These are phyloP conservation scores for Phyllosticta citribraziliensis DNA, from an alignment of 2,329 filamentous ascomycete species.

Conservation along the genomic window DNA sequence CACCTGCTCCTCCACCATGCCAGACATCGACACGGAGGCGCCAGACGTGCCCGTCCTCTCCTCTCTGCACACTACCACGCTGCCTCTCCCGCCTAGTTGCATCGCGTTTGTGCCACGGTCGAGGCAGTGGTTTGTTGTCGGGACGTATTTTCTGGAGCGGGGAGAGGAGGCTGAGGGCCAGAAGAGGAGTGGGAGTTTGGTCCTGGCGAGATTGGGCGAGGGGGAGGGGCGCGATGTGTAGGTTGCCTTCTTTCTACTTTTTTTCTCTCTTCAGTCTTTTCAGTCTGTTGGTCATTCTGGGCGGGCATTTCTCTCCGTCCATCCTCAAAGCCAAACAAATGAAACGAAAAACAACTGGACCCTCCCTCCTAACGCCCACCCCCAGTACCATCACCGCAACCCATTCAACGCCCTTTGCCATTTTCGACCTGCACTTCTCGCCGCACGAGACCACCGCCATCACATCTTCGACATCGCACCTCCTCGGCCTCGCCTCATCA, in stretches of 20 bases:
- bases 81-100: conserved; percentile 66
- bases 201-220: conserved; percentile 50
- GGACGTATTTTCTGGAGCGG: conserved; percentile 67
- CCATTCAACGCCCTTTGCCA: conserved; percentile 55
- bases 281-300: too few relatives aligned
- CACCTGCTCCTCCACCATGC: too few relatives aligned
- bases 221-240: conserved; percentile 40
- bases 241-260: conserved; percentile 25
- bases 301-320: too few relatives aligned
- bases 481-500: conserved; percentile 69
- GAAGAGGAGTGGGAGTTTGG: conserved; percentile 61
- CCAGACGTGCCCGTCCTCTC: background rate
- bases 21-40: too few relatives aligned
- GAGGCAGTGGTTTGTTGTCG: conserved; percentile 62
- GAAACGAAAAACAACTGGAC: too few relatives aligned
- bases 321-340: background rate
- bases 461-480: conserved; percentile 20
- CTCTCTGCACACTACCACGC: conserved; percentile 40
- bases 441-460: conserved; percentile 24
- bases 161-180: conserved; percentile 37
- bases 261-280: too few relatives aligned
- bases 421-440: conserved; percentile 80
- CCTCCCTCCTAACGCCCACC: background rate
- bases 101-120: conserved; percentile 60
- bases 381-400: conserved; percentile 49